A percentile compares a stretch with the other conserved stretches of the same genome.
Evolutionary conservation across 805 yeast species (phyloP).

Genomic region (Candida vaughaniae): DNA sequence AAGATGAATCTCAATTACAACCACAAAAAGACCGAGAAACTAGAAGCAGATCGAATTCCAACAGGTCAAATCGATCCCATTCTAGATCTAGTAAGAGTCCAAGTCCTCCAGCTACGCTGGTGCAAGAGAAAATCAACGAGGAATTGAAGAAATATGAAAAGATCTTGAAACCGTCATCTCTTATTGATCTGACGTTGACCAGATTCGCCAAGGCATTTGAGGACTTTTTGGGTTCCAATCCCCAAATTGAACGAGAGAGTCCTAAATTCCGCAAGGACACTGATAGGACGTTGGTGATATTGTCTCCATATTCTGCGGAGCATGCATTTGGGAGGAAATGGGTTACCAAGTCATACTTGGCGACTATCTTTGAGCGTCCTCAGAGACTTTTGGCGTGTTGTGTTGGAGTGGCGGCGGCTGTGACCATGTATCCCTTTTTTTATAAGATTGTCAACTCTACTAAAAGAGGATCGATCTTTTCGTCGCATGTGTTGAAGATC

Average conservation of each 20-base stretch:
- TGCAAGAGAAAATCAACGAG: constrained; percentile 11
- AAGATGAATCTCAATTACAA: not conserved
- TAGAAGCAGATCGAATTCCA: constrained; percentile 1
- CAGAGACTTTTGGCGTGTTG: constrained; percentile 74
- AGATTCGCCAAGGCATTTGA: constrained; percentile 44
- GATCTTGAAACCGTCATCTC: constrained; percentile 32
- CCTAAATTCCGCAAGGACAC: constrained; percentile 32
- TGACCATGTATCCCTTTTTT: constrained; percentile 63
- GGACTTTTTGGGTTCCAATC: constrained; percentile 41
- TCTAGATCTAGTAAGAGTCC: constrained; percentile 15
- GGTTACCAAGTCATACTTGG: constrained; percentile 65
- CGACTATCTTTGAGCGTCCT: constrained; percentile 80
- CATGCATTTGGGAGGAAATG: constrained; percentile 76
- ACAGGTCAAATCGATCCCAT: constrained; percentile 3
- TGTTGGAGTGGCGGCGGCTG: constrained; percentile 76
- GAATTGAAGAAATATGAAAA: constrained; percentile 22
- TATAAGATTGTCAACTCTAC: constrained; percentile 50
- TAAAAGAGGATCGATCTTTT: constrained; percentile 46
- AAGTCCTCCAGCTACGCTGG: constrained; percentile 3
- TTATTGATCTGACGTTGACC: constrained; percentile 32
- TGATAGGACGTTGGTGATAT: constrained; percentile 56
- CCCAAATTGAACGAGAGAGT: constrained; percentile 40
- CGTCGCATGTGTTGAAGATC: constrained; percentile 63
- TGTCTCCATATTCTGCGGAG: constrained; percentile 68
- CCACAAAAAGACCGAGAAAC: not conserved